Percentiles rank a stretch among this genome's conserved stretches.
These are phyloP conservation scores for Sporothrix mexicana DNA, from an alignment of 2,329 filamentous ascomycete genomes.

Conservation along the genomic window DNA sequence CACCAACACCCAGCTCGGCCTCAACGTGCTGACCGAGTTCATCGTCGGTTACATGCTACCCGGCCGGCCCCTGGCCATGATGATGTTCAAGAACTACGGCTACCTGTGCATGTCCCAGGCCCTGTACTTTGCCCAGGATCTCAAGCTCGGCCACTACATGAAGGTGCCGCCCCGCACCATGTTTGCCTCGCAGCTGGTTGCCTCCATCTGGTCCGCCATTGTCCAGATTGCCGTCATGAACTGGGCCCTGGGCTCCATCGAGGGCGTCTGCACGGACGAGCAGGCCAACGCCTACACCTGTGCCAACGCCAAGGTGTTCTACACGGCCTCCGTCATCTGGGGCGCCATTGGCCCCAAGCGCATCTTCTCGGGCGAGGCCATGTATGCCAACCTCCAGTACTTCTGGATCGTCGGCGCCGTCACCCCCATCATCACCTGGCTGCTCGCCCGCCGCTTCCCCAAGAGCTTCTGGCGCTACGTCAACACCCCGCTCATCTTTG, in stretches of 20 bases:
- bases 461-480: conserved; percentile 68
- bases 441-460: conserved; percentile 66
- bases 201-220: conserved; percentile 65
- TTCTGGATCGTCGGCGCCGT: conserved; percentile 73
- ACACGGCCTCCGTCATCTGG: conserved; percentile 74
- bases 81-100: conserved; percentile 72
- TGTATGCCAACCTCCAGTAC: conserved; percentile 70
- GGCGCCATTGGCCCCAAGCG: conserved; percentile 73
- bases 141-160: conserved; percentile 78
- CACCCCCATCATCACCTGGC: conserved; percentile 67
- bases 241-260: conserved; percentile 67
- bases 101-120: conserved; percentile 70
- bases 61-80: conserved; percentile 72
- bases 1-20: conserved; percentile 72
- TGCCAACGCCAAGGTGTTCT: conserved; percentile 62
- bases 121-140: conserved; percentile 67
- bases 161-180: conserved; percentile 68
- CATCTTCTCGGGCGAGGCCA: conserved; percentile 67
- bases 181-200: conserved; percentile 65
- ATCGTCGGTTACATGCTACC: conserved; percentile 77
- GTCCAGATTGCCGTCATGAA: conserved; percentile 70
- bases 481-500: conserved; percentile 71
- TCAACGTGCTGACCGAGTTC: conserved; percentile 76
- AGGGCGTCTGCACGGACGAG: conserved; percentile 61
- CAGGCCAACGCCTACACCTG: conserved; percentile 64